Conservation (phyloP, 2,329 filamentous ascomycete genomes). For the Didymella pomorum region DNA sequence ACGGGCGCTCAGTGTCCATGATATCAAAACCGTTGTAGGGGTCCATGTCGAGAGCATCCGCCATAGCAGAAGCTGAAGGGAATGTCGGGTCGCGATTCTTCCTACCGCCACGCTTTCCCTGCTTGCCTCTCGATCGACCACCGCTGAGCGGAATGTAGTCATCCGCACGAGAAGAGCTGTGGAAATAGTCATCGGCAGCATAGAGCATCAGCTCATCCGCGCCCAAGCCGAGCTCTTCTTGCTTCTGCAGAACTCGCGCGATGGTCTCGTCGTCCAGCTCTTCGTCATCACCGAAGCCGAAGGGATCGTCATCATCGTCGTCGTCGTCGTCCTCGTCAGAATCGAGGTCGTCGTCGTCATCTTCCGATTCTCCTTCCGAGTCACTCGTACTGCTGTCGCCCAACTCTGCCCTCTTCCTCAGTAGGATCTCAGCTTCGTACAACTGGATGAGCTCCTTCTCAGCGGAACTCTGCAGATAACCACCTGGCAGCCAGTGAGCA, state of each 20-base stretch:
- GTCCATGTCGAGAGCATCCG: slow-evolving; percentile 65
- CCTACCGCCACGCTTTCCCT: slow-evolving; percentile 26
- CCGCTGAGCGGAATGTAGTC: slow-evolving; percentile 26
- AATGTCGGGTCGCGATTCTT: slow-evolving; percentile 49
- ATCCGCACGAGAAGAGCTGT: slow-evolving; percentile 33
- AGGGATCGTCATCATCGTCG: slow-evolving; percentile 42
- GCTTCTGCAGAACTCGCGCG: slow-evolving; percentile 67
- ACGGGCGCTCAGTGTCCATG: slow-evolving; percentile 81
- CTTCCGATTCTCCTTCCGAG: slow-evolving; percentile 29
- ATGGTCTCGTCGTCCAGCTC: slow-evolving; percentile 67
- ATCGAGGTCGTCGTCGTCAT: slow-evolving; percentile 49
- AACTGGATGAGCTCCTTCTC: slow-evolving; percentile 40
- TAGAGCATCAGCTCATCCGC: slow-evolving; percentile 67
- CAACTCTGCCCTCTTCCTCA: slow-evolving; percentile 26
- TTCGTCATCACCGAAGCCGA: slow-evolving; percentile 48
- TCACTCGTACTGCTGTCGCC: slow-evolving; percentile 34
- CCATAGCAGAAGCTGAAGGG: slow-evolving; percentile 64
- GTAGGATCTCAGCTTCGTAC: slow-evolving; percentile 35
- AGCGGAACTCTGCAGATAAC: slow-evolving; percentile 31
- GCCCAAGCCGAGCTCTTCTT: slow-evolving; percentile 69
- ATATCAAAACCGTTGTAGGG: slow-evolving; percentile 78
- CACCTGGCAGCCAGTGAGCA: slow-evolving; percentile 58
- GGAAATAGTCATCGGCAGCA: slow-evolving; percentile 56
- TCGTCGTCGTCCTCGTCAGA: slow-evolving; percentile 50
- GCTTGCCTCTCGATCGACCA: slow-evolving; percentile 40